Conservation (phyloP, 441 rosid species). For the Pelargonium fulgidum region DNA sequence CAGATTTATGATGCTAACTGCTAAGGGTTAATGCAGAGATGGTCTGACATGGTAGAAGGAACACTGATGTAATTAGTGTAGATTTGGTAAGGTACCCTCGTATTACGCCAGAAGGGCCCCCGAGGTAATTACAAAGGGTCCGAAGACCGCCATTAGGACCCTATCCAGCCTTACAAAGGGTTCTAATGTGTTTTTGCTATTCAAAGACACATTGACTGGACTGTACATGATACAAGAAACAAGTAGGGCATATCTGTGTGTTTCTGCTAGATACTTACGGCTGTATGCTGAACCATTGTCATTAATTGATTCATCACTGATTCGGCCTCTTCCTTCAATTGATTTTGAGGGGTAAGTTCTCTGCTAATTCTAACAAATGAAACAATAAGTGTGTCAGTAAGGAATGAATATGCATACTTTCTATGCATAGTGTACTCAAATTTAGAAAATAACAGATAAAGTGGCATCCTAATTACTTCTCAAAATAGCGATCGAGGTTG, state of each 20-base stretch:
- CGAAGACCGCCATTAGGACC: too few species aligned
- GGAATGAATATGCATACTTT: constrained; percentile 1
- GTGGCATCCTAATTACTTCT: constrained; percentile 46
- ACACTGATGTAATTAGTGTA: too few species aligned
- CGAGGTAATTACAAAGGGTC: too few species aligned
- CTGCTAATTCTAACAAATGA: constrained; percentile 36
- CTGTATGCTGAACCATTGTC: constrained; percentile 80
- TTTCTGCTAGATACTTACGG: constrained; percentile 47
- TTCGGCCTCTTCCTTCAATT: constrained; percentile 82
- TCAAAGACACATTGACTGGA: too few species aligned
- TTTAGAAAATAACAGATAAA: constrained; percentile 11
- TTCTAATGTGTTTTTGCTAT: too few species aligned
- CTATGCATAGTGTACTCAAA: constrained; percentile 6
- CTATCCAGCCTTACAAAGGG: too few species aligned
- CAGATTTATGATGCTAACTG: too few species aligned
- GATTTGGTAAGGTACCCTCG: too few species aligned
- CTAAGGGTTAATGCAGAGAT: too few species aligned
- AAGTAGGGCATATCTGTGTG: not conserved
- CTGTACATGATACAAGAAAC: not conserved
- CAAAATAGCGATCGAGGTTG: constrained; percentile 90
- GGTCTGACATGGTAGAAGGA: too few species aligned
- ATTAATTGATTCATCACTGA: constrained; percentile 61
- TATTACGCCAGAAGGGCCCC: too few species aligned
- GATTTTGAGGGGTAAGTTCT: constrained; percentile 64
- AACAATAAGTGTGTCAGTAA: constrained; percentile 3